phyloP scores from a whole-genome alignment of 371 early-diverging fungal genomes.

The Phascolomyces articulosus region DNA sequence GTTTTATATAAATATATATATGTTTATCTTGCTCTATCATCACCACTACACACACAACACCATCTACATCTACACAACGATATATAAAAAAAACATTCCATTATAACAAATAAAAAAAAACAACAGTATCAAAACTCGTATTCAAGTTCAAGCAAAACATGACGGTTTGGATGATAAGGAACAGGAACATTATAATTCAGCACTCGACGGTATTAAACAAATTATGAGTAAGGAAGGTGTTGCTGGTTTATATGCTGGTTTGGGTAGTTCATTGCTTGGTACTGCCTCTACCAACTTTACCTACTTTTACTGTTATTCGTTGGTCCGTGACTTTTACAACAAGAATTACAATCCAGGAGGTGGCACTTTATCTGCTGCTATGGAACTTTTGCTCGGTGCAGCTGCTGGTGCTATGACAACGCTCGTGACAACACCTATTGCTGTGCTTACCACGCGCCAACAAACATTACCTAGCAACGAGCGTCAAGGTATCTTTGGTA shows the following conservation, averaged over 20 bases:
- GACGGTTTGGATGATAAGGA: slow-evolving; percentile 36
- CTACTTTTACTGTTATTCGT: slow-evolving; percentile 94
- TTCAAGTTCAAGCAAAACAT: slow-evolving; percentile 85
- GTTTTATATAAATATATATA: no score
- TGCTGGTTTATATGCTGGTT: slow-evolving; percentile 90
- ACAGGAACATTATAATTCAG: slow-evolving; percentile 62
- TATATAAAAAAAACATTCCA: no score
- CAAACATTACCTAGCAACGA: slow-evolving; percentile 65
- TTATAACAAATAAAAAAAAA: neutral
- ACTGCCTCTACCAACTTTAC: slow-evolving; percentile 90
- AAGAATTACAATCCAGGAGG: slow-evolving; percentile 31
- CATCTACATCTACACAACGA: no score
- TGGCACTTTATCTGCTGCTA: slow-evolving; percentile 62
- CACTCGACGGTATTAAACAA: slow-evolving; percentile 80
- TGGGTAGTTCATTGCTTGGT: slow-evolving; percentile 85
- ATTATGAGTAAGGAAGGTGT: slow-evolving; percentile 88
- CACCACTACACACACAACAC: no score
- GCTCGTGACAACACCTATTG: slow-evolving; percentile 89
- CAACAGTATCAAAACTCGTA: slow-evolving; percentile 87
- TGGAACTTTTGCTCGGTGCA: slow-evolving; percentile 91
- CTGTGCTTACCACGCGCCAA: slow-evolving; percentile 86
- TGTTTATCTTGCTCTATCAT: no score
- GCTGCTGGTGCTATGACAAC: slow-evolving; percentile 91
- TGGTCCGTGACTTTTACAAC: slow-evolving; percentile 68
- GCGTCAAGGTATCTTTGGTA: slow-evolving; percentile 56